Evolutionary conservation across 2,329 filamentous ascomycete genomes (phyloP), one percentile per base, ranked within the genome.

Genomic region (Hypomyces perniciosus): DNA sequence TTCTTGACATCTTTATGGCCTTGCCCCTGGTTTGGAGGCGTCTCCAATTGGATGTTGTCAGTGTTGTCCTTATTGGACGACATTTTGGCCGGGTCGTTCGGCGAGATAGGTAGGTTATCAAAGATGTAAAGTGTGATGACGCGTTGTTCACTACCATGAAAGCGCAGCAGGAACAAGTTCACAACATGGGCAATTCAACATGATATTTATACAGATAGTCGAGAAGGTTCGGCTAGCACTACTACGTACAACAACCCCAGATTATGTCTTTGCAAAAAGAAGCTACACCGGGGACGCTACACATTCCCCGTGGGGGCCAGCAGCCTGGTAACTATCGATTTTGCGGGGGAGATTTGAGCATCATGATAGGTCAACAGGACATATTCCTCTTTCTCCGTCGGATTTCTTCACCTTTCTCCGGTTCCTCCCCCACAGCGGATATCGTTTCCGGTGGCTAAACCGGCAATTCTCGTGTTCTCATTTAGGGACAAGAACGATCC

Each of bases 1-100:
- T 44, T 20, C 8, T 27, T 34, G 37, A 37, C 10, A 9, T 26
- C 38, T 33, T 46, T 50, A 29, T 13, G 27, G 20, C 27, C 7
- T 9, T 26, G 20, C 20, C 20, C 42, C n/a, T 46, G 47, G 7
- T 13, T 30, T 13, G 12, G 12, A 13, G 7, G 10, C 10, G 34
- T 29, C 34, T 53, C 43, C 9, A 53, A 34, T 13, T 55, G 51
- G 33, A 54, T 52, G 9, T 42, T 41, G 20, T 55, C 51, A 10
- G 48, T 9, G 5, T 51, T 35, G 13, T 53, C 53, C 20, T 53
- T 51, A 6, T 41, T 40, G 8, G 46, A 13, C 34, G 41, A 7
- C 41, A 49, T 52, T 8, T 42, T 49, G 46, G 40, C 8, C 20
- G 20, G 20, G 20, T 20, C 20, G 20, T 20, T 20, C 20, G 20